Conservation (phyloP, 768 basidiomycete genomes). For the Phanerochaete sordida region DNA sequence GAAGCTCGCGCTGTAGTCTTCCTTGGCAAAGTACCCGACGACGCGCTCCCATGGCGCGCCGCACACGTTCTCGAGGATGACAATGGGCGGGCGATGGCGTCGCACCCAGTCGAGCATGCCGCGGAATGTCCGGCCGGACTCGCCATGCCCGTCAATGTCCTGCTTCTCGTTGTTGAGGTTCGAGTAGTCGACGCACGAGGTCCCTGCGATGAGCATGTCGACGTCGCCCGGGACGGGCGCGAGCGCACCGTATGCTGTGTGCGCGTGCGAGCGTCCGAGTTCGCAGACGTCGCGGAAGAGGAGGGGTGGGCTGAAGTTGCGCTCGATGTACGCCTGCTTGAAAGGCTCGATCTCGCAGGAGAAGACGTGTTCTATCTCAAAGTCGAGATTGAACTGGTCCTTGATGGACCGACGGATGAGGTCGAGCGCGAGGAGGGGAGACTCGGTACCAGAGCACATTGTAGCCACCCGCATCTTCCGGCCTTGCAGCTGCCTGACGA, state of each 20-base stretch:
- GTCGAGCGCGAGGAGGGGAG: slow-evolving; percentile 86
- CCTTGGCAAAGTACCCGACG: slow-evolving; percentile 67
- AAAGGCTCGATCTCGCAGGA: slow-evolving; percentile 97
- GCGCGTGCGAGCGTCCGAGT: slow-evolving; percentile 77
- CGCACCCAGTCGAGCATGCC: slow-evolving; percentile 95
- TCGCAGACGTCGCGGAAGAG: slow-evolving; percentile 95
- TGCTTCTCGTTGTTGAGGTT: slow-evolving; percentile 92
- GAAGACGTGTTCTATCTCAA: slow-evolving; percentile 89
- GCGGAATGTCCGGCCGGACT: slow-evolving; percentile 89
- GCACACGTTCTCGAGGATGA: slow-evolving; percentile 93
- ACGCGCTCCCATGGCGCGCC: slow-evolving; percentile 84
- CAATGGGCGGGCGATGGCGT: slow-evolving; percentile 83
- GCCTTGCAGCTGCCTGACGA: slow-evolving; percentile 65
- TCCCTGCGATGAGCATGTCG: slow-evolving; percentile 89
- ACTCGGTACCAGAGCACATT: slow-evolving; percentile 97
- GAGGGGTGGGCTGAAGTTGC: slow-evolving; percentile 90
- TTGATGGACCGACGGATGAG: slow-evolving; percentile 75
- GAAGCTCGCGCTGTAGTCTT: slow-evolving; percentile 70
- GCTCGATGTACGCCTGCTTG: slow-evolving; percentile 96
- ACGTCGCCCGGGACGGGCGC: slow-evolving; percentile 87
- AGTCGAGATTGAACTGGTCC: slow-evolving; percentile 56
- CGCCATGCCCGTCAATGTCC: slow-evolving; percentile 83
- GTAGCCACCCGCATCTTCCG: slow-evolving; percentile 91
- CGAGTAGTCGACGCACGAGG: slow-evolving; percentile 97
- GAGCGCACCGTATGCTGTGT: slow-evolving; percentile 85